Evolutionary conservation across 1,284 basidiomycete species (phyloP).

Genomic region (Meripilus lineatus): DNA sequence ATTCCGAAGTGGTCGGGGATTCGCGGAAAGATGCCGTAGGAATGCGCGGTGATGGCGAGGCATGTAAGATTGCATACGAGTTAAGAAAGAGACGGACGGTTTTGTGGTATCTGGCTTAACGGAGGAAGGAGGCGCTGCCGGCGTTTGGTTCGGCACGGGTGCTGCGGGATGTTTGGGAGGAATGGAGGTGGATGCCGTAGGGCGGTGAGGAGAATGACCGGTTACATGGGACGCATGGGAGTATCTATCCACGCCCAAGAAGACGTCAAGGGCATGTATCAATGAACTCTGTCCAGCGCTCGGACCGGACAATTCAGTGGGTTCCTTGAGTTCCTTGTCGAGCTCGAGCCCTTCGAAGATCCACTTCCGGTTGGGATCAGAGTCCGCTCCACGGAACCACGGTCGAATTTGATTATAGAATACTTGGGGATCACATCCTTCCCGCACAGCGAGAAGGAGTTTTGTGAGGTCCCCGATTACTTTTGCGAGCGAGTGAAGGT

Average conservation of each 20-base stretch:
- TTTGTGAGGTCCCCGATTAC: slow-evolving; percentile 64
- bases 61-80: slow-evolving; percentile 88
- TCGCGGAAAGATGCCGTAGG: slow-evolving; percentile 72
- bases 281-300: slow-evolving; percentile 90
- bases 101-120: slow-evolving; percentile 2
- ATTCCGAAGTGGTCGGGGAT: slow-evolving; percentile 52
- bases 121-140: slow-evolving; percentile 3
- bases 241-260: slow-evolving; percentile 79
- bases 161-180: slow-evolving; percentile 17
- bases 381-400: slow-evolving; percentile 89
- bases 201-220: slow-evolving; percentile 17
- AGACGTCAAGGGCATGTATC: slow-evolving; percentile 86
- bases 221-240: slow-evolving; percentile 28
- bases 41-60: slow-evolving; percentile 88
- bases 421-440: slow-evolving; percentile 71
- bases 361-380: slow-evolving; percentile 63
- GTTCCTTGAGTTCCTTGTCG: slow-evolving; percentile 41
- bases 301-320: slow-evolving; percentile 76
- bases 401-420: slow-evolving; percentile 88
- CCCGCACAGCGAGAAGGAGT: slow-evolving; percentile 62
- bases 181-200: slow-evolving; percentile 26
- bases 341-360: slow-evolving; percentile 73
- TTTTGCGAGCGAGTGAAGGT: slow-evolving; percentile 60
- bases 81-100: slow-evolving; percentile 49
- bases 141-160: slow-evolving; percentile 8